Base-by-base conservation (phyloP, 208 protist genomes). In the Trypanosomatidae sp. region DNA sequence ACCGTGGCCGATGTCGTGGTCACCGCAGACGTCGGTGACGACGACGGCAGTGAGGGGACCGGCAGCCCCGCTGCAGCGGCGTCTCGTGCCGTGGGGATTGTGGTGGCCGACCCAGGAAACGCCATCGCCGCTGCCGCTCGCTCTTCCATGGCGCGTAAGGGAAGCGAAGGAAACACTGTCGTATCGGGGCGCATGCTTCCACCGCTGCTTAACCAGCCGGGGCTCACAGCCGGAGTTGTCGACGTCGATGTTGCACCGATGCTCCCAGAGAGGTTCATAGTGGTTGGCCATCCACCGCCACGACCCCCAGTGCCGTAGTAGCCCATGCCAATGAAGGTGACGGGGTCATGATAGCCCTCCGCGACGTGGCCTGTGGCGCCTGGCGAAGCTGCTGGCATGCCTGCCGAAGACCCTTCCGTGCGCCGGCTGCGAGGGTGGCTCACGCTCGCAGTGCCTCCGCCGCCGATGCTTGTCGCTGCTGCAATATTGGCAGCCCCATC, bases 281-380 rank as follows among this genome's bases (percentile, higher is more conserved):
- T 73, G 28, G 69, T 41, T 17, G 66, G 58, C 56, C 28, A 55
- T 49, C 41, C 22, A 39, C 64, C 12, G 64, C 44, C 19, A n/a
- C 64, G n/a, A 53, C 30, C 39, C n/a, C 69, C 55, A 22, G 36
- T n/a, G 50, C 17, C 50, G 43, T 69, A 58, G 69, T 71, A 80
- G 36, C 76, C 59, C 64, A 71, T 72, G 39, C 76, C 76, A 12
- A 75, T 44, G 66, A 68, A 75, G n/a, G 52, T 71, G n/a, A 74
- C 30, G 52, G 64, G 52, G 17, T 65, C 74, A 46, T 58, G 66
- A 19, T 44, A 65, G 19, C 36, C 9, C 19, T 65, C 36, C 30
- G 67, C 17, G 39, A 41, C 60, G 62, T 43, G 17, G 30, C 33
- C 49, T 13, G 33, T 5, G 19, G 66, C 49, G 33, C 30, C 25